phyloP scores from a whole-genome alignment of 2,329 filamentous ascomycete genomes.

The Clarireedia hainanense region DNA sequence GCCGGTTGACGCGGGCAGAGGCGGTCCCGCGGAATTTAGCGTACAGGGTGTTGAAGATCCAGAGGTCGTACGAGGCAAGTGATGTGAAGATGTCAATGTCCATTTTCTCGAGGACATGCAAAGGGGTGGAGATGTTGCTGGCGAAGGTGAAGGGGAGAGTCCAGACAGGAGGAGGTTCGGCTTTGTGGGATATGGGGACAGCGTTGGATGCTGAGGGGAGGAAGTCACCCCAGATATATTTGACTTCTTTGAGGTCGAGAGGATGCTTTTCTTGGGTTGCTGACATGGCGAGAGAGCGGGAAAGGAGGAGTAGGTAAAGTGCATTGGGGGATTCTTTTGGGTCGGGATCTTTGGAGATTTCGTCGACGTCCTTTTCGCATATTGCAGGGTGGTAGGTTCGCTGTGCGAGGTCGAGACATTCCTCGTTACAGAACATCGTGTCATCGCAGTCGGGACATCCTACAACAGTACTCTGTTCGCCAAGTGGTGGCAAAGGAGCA shows the following conservation, averaged over 20 bases:
- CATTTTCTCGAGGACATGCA: conserved; percentile 78
- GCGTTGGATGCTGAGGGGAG: conserved; percentile 44
- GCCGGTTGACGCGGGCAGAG: conserved; percentile 69
- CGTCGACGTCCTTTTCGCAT: conserved; percentile 59
- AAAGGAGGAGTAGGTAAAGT: conserved; percentile 54
- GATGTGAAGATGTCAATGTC: conserved; percentile 66
- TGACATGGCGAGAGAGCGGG: conserved; percentile 55
- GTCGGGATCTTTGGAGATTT: conserved; percentile 56
- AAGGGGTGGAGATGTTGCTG: conserved; percentile 64
- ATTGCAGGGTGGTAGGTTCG: conserved; percentile 56
- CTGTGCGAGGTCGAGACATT: conserved; percentile 50
- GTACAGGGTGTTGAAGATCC: conserved; percentile 87
- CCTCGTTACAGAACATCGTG: conserved; percentile 57
- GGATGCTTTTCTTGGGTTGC: conserved; percentile 53
- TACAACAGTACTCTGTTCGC: conserved; percentile 38
- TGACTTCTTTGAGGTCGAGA: conserved; percentile 55
- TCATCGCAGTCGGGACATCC: conserved; percentile 55
- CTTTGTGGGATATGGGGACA: conserved; percentile 44
- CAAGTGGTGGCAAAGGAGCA: conserved; percentile 56
- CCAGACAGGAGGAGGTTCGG: conserved; percentile 51
- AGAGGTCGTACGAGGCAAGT: conserved; percentile 56
- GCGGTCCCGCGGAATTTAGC: conserved; percentile 91
- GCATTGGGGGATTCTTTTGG: conserved; percentile 51
- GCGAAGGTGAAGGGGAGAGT: conserved; percentile 73
- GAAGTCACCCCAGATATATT: conserved; percentile 65